Conservation (phyloP, 371 early-diverging fungal species). For the Circinella umbellata region DNA sequence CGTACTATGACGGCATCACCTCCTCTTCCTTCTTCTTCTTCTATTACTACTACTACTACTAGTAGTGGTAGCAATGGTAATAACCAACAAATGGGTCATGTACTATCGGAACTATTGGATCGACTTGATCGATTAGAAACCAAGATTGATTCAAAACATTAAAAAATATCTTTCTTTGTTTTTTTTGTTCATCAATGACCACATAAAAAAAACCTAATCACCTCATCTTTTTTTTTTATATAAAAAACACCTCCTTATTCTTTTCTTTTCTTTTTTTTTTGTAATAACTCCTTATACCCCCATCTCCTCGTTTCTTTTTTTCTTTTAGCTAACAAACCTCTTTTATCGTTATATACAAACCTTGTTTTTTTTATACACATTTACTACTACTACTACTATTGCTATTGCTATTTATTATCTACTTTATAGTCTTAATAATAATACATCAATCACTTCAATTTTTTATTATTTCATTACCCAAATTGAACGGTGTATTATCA, state of each 20-base stretch:
- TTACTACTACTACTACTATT: no score
- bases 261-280: neutral
- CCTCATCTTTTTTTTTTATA: neutral
- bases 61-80: no score
- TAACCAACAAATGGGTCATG: neutral
- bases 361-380: neutral
- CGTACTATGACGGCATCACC: neutral
- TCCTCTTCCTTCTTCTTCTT: constrained; percentile 21
- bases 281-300: constrained; percentile 9
- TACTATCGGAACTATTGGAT: constrained; percentile 34
- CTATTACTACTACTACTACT: constrained; percentile 19
- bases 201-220: neutral
- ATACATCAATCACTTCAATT: no score
- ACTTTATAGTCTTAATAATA: no score
- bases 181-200: no score
- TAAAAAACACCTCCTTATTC: neutral
- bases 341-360: neutral
- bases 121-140: constrained; percentile 42
- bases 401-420: no score
- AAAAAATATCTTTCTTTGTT: neutral
- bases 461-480: no score
- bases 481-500: no score
- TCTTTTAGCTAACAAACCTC: neutral
- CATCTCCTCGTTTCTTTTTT: no score
- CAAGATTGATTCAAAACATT: constrained; percentile 26